These are phyloP conservation scores for Sporisorium sorghi DNA, from an alignment of 1,284 basidiomycete species.

Conservation along the genomic window DNA sequence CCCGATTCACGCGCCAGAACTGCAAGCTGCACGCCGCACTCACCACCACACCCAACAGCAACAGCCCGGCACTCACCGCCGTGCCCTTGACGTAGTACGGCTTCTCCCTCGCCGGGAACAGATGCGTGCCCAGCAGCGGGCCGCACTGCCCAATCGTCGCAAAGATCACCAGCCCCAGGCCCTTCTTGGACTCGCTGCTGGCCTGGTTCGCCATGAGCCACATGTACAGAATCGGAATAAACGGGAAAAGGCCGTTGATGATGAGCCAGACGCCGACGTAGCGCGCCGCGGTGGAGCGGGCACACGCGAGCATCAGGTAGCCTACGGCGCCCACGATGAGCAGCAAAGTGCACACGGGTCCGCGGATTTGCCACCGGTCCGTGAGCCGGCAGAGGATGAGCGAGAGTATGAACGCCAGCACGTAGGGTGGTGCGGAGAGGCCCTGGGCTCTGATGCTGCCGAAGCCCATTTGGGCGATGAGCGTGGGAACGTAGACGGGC, in stretches of 20 bases:
- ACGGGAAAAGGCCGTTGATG: slow-evolving; percentile 58
- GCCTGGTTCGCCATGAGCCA: slow-evolving; percentile 55
- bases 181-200: slow-evolving; percentile 56
- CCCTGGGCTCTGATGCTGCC: slow-evolving; percentile 55
- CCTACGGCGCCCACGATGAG: slow-evolving; percentile 51
- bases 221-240: slow-evolving; percentile 61
- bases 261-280: slow-evolving; percentile 57
- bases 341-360: slow-evolving; percentile 52
- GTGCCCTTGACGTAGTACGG: slow-evolving; percentile 61
- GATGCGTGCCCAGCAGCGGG: slow-evolving; percentile 56
- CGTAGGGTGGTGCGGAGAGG: slow-evolving; percentile 57
- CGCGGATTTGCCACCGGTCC: slow-evolving; percentile 54
- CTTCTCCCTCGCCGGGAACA: slow-evolving; percentile 51
- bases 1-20: slow-evolving; percentile 45
- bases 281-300: slow-evolving; percentile 32
- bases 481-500: slow-evolving; percentile 65
- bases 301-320: slow-evolving; percentile 60
- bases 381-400: slow-evolving; percentile 36
- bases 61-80: slow-evolving; percentile 42
- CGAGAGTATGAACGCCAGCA: slow-evolving; percentile 57
- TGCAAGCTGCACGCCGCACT: slow-evolving; percentile 13
- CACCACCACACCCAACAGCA: slow-evolving; percentile 46
- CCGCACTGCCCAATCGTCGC: slow-evolving; percentile 63
- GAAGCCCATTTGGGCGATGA: slow-evolving; percentile 62
- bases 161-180: slow-evolving; percentile 55